Base-by-base conservation (phyloP, 495 filamentous ascomycete species). In the Aspergillus homomorphus region DNA sequence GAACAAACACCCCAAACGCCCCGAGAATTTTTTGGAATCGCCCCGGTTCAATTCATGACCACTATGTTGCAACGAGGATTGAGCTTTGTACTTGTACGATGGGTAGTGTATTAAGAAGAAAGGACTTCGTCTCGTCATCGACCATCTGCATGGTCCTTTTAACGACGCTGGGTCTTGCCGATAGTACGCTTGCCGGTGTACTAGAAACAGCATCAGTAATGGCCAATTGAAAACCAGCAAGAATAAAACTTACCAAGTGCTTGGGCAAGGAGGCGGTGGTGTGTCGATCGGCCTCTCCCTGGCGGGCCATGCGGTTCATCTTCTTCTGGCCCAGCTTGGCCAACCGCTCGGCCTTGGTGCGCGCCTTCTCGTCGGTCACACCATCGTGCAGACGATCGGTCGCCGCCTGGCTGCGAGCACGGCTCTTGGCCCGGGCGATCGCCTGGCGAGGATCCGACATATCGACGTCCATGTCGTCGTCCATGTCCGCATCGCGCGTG, bases 241-340 rank as follows among this genome's bases (percentile, higher is more conserved):
- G 12, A 57, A 59, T 0, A 21, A 48, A 59, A 81, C 86, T 66
- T 82, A 96, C 91, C 84, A 98, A 82, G 78, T 97, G 92, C 79
- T 96, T 98, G 52, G 89, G 85, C 69, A 96, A 75, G 45, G 87
- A 80, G 9, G 87, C 87, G 54, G 87, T 86, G 51, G 87, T 87
- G 77, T 98, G 95, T 69, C 94, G 82, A 84, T 98, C 94, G 41
- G 91, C 92, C 79, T 98, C 94, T 76, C 94, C 94, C 80, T 89
- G 86, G 69, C 92, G 85, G 45, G 94, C 94, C 89, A 95, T 93
- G 59, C 93, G 82, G 78, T 98, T 98, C 92, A 95, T 97, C 86
- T 91, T 90, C 82, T 92, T 91, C 86, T 98, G 94, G 62, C 87
- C 81, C 67, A 98, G 73, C 82, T 96, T 98, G 63, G 82, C 79